Base-by-base conservation (phyloP, 345 rosid genomes). In the Rhodomyrtus tomentosa region DNA sequence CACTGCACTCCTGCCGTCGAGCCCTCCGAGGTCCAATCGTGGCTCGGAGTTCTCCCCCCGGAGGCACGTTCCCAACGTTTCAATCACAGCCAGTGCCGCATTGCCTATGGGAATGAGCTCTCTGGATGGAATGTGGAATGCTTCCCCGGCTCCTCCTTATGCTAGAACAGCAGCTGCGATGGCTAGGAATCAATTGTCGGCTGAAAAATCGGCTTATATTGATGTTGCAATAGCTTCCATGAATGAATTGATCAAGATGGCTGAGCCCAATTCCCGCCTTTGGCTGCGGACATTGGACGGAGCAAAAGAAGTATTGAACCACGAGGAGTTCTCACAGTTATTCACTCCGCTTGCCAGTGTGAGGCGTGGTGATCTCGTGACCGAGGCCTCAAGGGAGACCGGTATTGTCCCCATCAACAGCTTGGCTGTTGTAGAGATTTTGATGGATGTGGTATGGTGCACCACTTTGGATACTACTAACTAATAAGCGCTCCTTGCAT, bases 361-460 rank as follows among this genome's bases (percentile, higher is more conserved):
- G 68, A 91, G 88, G 85, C 90, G 89, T 18, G 55, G 25, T 62
- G 88, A 91, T 58, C 90, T 84, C 81, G 83, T 86, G 4, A 79
- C 86, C 1, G 94, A 94, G 86, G 95, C 93, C 56, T 84, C 98
- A 27, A 91, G 94, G 88, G 96, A 91, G 83, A 88, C 91, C 52
- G 92, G 91, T 50, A 32, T 91, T 49, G 93, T 95, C 27, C 82
- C 89, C 82, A 87, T 91, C 89, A 88, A 88, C 84, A 88, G 94
- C 87, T 83, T 84, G 87, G 91, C 91, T 85, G 90, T 93, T 4
- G 91, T 96, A 0, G 95, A 94, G 45, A 91, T 88, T 11, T 83
- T 95, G 83, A 94, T 96, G 98, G 93, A 96, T 84, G 88, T 85
- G 94, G 98, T 96, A 90, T 48, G 91, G 85, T 50, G 83, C 56